These are phyloP conservation scores for Boletus barrowsii DNA, from an alignment of 768 basidiomycete species.

Conservation along the genomic window DNA sequence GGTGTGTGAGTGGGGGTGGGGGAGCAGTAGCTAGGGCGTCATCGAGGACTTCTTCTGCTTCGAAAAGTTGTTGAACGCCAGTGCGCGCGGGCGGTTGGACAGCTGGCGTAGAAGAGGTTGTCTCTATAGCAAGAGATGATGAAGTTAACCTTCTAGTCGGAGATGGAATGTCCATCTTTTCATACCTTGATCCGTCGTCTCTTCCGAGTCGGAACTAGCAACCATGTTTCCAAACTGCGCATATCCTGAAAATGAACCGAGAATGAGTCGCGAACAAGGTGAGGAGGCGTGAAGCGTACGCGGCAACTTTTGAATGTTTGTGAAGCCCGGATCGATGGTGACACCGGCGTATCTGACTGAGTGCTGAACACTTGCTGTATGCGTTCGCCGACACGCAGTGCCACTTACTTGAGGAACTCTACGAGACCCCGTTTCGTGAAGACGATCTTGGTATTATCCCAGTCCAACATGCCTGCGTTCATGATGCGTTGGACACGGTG, in stretches of 20 bases:
- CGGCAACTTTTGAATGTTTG: conserved; percentile 72
- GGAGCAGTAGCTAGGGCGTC: conserved; percentile 63
- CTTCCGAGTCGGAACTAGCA: conserved; percentile 7
- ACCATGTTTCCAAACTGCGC: conserved; percentile 62
- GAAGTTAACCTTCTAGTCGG: background rate
- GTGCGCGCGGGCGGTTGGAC: background rate
- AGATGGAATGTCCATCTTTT: background rate
- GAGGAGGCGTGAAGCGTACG: conserved; percentile 38
- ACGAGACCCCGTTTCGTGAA: conserved; percentile 76
- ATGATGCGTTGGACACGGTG: background rate
- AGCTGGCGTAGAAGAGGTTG: conserved; percentile 6
- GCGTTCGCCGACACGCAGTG: background rate
- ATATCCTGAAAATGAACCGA: conserved; percentile 45
- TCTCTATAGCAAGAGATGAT: background rate
- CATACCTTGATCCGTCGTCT: conserved; percentile 29
- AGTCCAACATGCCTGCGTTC: conserved; percentile 68
- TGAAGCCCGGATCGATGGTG: conserved; percentile 74
- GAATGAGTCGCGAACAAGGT: no score
- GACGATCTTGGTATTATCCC: conserved; percentile 72
- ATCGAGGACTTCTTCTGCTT: conserved; percentile 42
- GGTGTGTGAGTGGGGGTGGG: conserved; percentile 23
- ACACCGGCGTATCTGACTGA: conserved; percentile 61
- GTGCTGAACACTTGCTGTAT: conserved; percentile 22
- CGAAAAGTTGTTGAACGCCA: conserved; percentile 9
- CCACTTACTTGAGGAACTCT: conserved; percentile 70